A percentile compares a stretch with the other conserved stretches of the same genome.
Evolutionary conservation across 257 asterid species (phyloP).

Genomic region (Coffea canephora): DNA sequence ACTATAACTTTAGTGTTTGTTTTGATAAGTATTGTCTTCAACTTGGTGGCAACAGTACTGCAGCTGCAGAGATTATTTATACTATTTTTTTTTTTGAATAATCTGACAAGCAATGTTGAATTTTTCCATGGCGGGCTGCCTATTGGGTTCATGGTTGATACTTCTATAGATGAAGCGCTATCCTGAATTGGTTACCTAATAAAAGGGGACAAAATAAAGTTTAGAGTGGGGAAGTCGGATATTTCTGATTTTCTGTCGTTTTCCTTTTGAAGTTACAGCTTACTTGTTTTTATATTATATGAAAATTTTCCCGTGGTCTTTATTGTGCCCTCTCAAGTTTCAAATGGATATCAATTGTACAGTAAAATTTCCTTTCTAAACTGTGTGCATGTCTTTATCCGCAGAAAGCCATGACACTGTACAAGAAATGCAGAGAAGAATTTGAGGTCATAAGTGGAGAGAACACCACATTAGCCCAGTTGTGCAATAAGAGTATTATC

Average conservation of each 20-base stretch:
- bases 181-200: neutral
- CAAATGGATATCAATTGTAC: neutral
- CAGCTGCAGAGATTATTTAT: neutral
- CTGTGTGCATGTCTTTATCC: conserved; percentile 17
- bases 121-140: neutral
- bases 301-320: neutral
- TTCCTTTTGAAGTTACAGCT: neutral
- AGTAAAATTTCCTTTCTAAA: conserved; percentile 9
- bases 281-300: neutral
- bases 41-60: neutral
- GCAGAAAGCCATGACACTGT: conserved; percentile 82
- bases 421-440: conserved; percentile 54
- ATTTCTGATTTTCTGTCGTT: neutral
- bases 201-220: neutral
- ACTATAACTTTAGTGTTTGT: neutral
- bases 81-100: neutral
- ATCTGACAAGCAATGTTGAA: neutral
- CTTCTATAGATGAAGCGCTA: neutral
- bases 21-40: neutral
- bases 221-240: neutral
- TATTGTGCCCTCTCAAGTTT: neutral
- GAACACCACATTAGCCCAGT: conserved; percentile 20
- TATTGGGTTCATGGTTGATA: neutral
- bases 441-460: conserved; percentile 26
- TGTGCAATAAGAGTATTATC: conserved; percentile 19